Conservation (phyloP, 805 yeast genomes). For the Suhomyces faveliae region DNA sequence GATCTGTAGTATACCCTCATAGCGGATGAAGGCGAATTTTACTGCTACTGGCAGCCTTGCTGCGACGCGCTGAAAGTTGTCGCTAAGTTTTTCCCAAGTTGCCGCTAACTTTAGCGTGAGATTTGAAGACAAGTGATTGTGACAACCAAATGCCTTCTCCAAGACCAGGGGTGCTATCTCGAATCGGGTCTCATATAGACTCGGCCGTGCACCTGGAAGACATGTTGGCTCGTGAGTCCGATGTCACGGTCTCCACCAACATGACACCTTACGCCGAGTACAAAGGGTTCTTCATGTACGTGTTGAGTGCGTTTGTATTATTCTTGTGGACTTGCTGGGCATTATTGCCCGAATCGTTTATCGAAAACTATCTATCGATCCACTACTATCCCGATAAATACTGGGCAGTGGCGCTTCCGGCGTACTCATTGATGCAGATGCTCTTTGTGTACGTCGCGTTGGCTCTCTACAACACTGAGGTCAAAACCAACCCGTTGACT, state of each 20-base stretch:
- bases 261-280: conserved; percentile 69
- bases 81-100: too few relatives aligned
- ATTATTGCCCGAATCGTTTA: conserved; percentile 57
- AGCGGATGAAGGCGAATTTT: too few relatives aligned
- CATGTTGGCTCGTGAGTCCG: conserved; percentile 60
- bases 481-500: conserved; percentile 57
- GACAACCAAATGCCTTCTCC: conserved; percentile 2
- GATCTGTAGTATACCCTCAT: too few relatives aligned
- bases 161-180: neutral
- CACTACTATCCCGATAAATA: conserved; percentile 83
- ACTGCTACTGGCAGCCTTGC: too few relatives aligned
- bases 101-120: too few relatives aligned
- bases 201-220: conserved; percentile 30
- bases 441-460: conserved; percentile 69
- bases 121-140: too few relatives aligned
- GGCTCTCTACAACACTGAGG: conserved; percentile 73
- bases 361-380: conserved; percentile 50
- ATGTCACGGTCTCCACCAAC: conserved; percentile 59
- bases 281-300: conserved; percentile 81
- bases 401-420: conserved; percentile 86
- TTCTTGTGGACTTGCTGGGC: conserved; percentile 67
- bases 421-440: conserved; percentile 68
- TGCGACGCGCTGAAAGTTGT: too few relatives aligned
- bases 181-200: neutral
- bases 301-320: conserved; percentile 47